A percentile compares a stretch with the other conserved stretches of the same genome.
Conservation (phyloP, 768 basidiomycete species). For the Boletellus sp. region DNA sequence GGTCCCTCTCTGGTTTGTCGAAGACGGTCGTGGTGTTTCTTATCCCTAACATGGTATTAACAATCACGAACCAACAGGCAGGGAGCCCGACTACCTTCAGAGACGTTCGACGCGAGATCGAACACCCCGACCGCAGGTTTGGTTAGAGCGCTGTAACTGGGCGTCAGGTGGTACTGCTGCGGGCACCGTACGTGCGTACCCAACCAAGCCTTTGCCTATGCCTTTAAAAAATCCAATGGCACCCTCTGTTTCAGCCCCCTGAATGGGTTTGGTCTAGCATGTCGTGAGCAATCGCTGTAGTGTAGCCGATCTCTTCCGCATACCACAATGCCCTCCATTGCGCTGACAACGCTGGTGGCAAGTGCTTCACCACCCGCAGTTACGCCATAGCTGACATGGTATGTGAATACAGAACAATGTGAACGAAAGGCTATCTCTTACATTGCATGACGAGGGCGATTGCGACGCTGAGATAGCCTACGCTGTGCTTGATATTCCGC, state of each 20-base stretch:
- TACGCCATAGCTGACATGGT: conserved; percentile 75
- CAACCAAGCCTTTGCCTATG: conserved; percentile 92
- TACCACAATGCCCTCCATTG: conserved; percentile 93
- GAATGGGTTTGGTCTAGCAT: conserved; percentile 87
- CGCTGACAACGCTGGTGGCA: conserved; percentile 91
- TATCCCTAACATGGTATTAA: conserved; percentile 57
- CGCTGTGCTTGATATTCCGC: conserved; percentile 90
- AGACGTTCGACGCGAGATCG: conserved; percentile 91
- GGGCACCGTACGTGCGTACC: conserved; percentile 44
- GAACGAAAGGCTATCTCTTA: conserved; percentile 33
- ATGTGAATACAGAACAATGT: neutral
- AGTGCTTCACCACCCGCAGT: conserved; percentile 92
- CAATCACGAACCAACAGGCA: neutral
- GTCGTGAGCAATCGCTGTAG: conserved; percentile 1
- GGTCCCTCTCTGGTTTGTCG: conserved; percentile 85
- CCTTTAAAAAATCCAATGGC: conserved; percentile 98
- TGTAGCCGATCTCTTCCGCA: conserved; percentile 20
- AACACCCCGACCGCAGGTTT: conserved; percentile 97
- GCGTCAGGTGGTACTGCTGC: neutral
- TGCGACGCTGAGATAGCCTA: conserved; percentile 84
- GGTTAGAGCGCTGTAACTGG: conserved; percentile 67
- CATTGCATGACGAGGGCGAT: conserved; percentile 95
- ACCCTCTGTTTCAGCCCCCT: conserved; percentile 93
- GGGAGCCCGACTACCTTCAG: conserved; percentile 59
- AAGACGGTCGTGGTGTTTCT: conserved; percentile 99